Percentiles rank a stretch among this genome's conserved stretches.
Evolutionary conservation across 495 filamentous ascomycete genomes (phyloP).

Genomic region (Penicillium roqueforti): DNA sequence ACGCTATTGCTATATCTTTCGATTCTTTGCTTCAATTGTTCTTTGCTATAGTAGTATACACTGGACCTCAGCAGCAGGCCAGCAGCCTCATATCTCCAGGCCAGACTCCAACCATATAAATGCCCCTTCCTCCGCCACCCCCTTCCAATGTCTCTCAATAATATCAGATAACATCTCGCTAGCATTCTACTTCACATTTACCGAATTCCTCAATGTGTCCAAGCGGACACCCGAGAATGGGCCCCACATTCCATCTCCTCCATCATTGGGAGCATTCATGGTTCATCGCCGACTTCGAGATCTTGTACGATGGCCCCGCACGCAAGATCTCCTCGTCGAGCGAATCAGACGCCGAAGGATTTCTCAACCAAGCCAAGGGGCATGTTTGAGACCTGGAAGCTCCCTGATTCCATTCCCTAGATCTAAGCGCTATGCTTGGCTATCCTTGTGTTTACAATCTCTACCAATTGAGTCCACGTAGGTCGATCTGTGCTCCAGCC

Average conservation of each 20-base stretch:
- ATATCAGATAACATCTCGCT: background rate
- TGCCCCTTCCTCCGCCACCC: background rate
- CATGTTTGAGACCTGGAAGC: background rate
- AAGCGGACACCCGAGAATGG: constrained; percentile 16
- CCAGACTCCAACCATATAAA: background rate
- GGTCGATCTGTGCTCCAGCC: background rate
- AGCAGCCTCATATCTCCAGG: background rate
- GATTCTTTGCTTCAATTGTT: background rate
- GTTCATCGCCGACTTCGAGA: background rate
- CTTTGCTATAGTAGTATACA: background rate
- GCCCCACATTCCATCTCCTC: constrained; percentile 16
- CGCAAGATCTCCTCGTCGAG: constrained; percentile 1
- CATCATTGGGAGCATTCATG: constrained; percentile 17
- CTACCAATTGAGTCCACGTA: background rate
- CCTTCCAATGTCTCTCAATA: constrained; percentile 1
- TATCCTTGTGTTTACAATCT: constrained; percentile 13
- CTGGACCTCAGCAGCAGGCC: background rate
- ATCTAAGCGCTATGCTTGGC: constrained; percentile 16
- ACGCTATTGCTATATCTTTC: background rate
- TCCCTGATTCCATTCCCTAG: constrained; percentile 22
- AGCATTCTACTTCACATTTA: constrained; percentile 6
- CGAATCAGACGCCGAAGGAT: background rate
- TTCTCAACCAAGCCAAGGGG: constrained; percentile 1
- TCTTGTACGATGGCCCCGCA: constrained; percentile 2
- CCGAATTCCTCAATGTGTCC: background rate